These are phyloP conservation scores for Pyrenochaeta sp. DNA, from an alignment of 2,329 filamentous ascomycete genomes.

Conservation along the genomic window DNA sequence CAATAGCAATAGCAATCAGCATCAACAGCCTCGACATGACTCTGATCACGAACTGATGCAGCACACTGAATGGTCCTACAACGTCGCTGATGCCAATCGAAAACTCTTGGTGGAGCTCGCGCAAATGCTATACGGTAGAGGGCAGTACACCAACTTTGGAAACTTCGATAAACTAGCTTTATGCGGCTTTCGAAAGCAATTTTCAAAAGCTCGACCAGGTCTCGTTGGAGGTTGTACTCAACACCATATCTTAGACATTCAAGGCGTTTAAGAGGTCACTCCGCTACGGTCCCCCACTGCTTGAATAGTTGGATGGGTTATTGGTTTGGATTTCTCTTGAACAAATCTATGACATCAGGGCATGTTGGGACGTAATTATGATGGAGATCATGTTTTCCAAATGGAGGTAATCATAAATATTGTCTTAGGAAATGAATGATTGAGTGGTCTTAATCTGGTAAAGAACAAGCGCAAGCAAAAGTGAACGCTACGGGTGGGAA, in stretches of 20 bases:
- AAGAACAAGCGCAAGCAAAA: neutral
- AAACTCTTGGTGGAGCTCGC: neutral
- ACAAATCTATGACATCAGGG: neutral
- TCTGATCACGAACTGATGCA: neutral
- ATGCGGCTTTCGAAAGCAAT: neutral
- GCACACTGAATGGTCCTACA: neutral
- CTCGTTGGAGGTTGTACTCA: neutral
- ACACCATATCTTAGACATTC: neutral
- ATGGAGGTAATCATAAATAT: neutral
- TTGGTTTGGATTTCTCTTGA: neutral
- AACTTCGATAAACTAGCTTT: neutral
- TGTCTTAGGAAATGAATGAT: neutral
- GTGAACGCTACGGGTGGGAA: neutral
- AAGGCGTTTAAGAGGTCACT: neutral
- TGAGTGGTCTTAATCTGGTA: neutral
- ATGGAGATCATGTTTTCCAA: neutral
- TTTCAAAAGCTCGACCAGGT: neutral
- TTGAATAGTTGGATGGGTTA: neutral
- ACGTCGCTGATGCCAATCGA: neutral
- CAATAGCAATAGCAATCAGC: neutral
- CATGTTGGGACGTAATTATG: neutral
- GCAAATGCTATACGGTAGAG: neutral
- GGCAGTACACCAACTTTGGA: neutral
- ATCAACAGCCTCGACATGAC: neutral
- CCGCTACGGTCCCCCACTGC: neutral